Base-by-base conservation (phyloP, 768 basidiomycete genomes). In the Neoboletus magnificus region DNA sequence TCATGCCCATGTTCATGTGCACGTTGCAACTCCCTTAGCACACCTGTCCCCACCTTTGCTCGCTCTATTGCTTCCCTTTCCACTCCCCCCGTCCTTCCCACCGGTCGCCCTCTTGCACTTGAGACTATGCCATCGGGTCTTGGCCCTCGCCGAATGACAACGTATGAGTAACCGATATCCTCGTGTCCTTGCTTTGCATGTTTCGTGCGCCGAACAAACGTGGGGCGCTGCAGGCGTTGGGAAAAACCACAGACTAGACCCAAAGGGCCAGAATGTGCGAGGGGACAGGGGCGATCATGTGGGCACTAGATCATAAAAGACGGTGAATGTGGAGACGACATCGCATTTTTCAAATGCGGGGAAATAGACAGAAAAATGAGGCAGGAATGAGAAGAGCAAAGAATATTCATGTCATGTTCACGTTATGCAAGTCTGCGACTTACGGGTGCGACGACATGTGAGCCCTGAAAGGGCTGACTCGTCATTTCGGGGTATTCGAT, bases 361-460 rank as follows among this genome's bases (percentile, higher is more conserved):
- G 55, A 57, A 50, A 62, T 52, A 55, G 36, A 36, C 5, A 47
- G 36, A 40, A 32, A 42, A 52, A 48, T 5, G 47, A 53, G 39
- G 44, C 43, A 37, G 43, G 35, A 23, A 5, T 22, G 32, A 44
- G 12, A 10, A 37, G 16, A 20, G 29, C 27, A 55, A 51, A 48
- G 13, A 32, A 27, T 33, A 32, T 50, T 36, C 33, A 50, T 6
- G 11, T 25, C 40, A 45, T 39, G 32, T 33, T 39, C 32, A 30
- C 10, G 39, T 29, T 25, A 40, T 25, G 43, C 44, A 41, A 47
- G 27, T 29, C 16, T 40, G 48, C n/a, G 59, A 72, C 86, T 70
- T 70, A 93, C 92, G 29, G 93, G 93, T 50, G 93, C 93, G 48
- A 95, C 76, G n/a, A 95, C 88, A 73, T 93, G 89, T 29, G 82